Conservation (phyloP, 2,329 filamentous ascomycete species). For the Mollisiaceae sp. region DNA sequence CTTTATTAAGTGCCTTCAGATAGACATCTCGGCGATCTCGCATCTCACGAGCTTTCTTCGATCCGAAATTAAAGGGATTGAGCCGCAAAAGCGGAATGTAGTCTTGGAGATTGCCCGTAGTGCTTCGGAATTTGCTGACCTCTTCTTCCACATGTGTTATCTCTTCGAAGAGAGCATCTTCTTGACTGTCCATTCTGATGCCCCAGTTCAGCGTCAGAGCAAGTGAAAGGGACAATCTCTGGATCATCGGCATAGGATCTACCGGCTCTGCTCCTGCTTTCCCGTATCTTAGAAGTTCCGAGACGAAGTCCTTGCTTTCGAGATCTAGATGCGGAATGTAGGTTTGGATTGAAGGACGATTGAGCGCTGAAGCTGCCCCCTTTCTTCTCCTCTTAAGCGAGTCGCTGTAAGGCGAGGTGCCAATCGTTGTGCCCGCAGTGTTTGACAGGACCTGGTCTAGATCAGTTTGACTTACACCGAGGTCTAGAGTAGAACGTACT, state of each 20-base stretch:
- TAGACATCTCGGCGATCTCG: slow-evolving; percentile 64
- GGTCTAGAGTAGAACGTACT: slow-evolving; percentile 41
- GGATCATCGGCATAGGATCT: slow-evolving; percentile 72
- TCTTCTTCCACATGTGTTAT: slow-evolving; percentile 68
- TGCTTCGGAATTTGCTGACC: slow-evolving; percentile 63
- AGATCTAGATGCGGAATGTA: slow-evolving; percentile 67
- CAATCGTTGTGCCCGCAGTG: slow-evolving; percentile 70
- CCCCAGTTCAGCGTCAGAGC: slow-evolving; percentile 71
- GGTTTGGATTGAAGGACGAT: slow-evolving; percentile 66
- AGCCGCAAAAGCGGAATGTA: slow-evolving; percentile 63
- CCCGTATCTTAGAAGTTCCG: slow-evolving; percentile 64
- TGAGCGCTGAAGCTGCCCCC: slow-evolving; percentile 67
- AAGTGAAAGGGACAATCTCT: slow-evolving; percentile 65
- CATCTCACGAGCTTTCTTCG: slow-evolving; percentile 63
- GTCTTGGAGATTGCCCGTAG: slow-evolving; percentile 65
- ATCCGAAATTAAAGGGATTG: slow-evolving; percentile 66
- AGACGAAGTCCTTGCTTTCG: slow-evolving; percentile 66
- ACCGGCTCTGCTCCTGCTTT: slow-evolving; percentile 57
- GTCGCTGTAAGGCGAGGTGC: slow-evolving; percentile 70
- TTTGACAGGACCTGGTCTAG: slow-evolving; percentile 60
- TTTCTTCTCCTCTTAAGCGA: slow-evolving; percentile 68
- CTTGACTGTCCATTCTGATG: slow-evolving; percentile 60
- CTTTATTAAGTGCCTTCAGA: slow-evolving; percentile 59
- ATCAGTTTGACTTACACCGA: slow-evolving; percentile 1
- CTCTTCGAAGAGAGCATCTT: slow-evolving; percentile 65